Conservation (phyloP, 352 stramenopile genomes). For the Globisporangium orthogonon region DNA sequence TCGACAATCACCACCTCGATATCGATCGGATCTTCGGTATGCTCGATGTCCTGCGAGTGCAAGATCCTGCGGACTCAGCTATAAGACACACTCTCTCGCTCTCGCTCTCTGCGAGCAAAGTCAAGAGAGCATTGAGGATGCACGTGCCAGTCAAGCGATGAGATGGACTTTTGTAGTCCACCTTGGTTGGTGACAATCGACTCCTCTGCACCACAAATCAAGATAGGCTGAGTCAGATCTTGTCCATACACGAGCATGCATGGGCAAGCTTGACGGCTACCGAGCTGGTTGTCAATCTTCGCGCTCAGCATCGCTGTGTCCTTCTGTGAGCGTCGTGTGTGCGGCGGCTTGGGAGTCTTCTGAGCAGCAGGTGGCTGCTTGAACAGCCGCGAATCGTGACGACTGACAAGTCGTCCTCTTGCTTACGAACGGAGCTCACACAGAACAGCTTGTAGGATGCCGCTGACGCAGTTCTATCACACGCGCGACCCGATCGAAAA, state of each 20-base stretch:
- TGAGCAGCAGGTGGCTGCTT: not conserved
- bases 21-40: not conserved
- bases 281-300: not conserved
- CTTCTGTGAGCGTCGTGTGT: not conserved
- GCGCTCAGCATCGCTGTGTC: not conserved
- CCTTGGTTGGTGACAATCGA: too few species aligned
- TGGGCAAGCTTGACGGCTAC: not conserved
- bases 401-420: not conserved
- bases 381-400: not conserved
- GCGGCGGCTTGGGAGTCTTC: not conserved
- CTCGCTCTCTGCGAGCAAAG: too few species aligned
- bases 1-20: not conserved
- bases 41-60: not conserved
- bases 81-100: not conserved
- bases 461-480: conserved; percentile 57
- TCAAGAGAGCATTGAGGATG: not conserved
- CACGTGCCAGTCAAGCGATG: not conserved
- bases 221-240: not conserved
- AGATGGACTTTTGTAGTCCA: not conserved
- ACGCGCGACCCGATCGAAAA: conserved; percentile 72
- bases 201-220: not conserved
- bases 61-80: not conserved
- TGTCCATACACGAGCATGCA: not conserved
- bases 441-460: conserved; percentile 9
- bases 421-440: not conserved